Conservation (phyloP, 495 filamentous ascomycete genomes). For the Penicillium manginii region DNA sequence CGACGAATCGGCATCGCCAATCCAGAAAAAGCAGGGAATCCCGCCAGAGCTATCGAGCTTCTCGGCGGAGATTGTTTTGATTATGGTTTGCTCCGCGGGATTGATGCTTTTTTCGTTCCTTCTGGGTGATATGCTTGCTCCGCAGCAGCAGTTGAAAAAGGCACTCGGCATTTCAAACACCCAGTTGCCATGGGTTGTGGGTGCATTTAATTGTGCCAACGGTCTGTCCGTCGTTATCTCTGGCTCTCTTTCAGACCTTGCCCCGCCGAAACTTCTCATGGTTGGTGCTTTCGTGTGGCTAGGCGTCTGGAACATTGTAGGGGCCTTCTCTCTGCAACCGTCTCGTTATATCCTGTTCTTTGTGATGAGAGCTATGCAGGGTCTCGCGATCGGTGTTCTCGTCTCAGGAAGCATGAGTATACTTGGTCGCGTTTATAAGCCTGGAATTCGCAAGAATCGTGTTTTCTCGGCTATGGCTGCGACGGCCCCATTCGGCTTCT, state of each 20-base stretch:
- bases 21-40: conserved; percentile 25
- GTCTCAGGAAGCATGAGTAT: conserved; percentile 36
- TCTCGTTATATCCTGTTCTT: conserved; percentile 34
- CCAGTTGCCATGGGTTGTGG: conserved; percentile 46
- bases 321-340: conserved; percentile 40
- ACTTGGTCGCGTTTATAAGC: conserved; percentile 35
- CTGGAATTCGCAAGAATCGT: conserved; percentile 33
- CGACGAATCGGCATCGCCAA: conserved; percentile 25
- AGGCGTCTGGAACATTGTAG: conserved; percentile 44
- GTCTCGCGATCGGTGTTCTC: conserved; percentile 31
- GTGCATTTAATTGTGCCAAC: conserved; percentile 44
- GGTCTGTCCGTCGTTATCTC: conserved; percentile 49
- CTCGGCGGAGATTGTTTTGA: conserved; percentile 40
- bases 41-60: conserved; percentile 28
- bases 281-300: conserved; percentile 47
- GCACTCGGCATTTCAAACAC: conserved; percentile 42
- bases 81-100: conserved; percentile 48
- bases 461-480: conserved; percentile 37
- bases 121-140: conserved; percentile 44
- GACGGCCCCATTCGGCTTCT: conserved; percentile 31
- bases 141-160: conserved; percentile 38
- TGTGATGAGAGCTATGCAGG: conserved; percentile 35
- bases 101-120: conserved; percentile 49
- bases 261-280: conserved; percentile 44
- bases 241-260: conserved; percentile 47